Conservation (phyloP, 106 monocot species). For the Dendrobium nobile region DNA sequence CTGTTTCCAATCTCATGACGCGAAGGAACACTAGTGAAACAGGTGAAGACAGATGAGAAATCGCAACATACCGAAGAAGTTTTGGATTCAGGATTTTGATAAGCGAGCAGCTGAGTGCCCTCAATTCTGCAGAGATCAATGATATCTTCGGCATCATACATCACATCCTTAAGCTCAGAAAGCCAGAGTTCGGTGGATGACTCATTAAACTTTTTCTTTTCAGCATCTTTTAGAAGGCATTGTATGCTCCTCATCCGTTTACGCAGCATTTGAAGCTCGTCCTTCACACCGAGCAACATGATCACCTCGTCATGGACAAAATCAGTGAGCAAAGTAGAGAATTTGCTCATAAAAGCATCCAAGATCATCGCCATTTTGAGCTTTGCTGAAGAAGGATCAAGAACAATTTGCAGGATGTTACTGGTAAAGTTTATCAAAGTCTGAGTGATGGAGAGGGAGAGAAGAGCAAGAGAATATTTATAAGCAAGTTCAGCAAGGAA, state of each 20-base stretch:
- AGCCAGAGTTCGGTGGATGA: conserved; percentile 1
- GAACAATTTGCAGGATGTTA: too few species aligned
- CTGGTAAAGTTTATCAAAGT: too few species aligned
- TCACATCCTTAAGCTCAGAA: conserved; percentile 7
- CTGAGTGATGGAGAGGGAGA: too few species aligned
- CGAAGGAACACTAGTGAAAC: too few species aligned
- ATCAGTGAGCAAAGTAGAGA: background rate
- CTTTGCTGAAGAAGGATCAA: background rate
- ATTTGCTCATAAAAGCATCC: conserved; percentile 9
- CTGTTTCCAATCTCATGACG: too few species aligned
- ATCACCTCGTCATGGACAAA: background rate
- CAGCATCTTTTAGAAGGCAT: conserved; percentile 2
- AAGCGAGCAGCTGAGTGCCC: background rate
- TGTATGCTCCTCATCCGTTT: conserved; percentile 3
- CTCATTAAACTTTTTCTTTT: background rate
- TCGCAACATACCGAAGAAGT: background rate
- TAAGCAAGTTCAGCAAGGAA: too few species aligned
- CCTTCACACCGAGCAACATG: background rate
- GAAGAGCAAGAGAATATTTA: too few species aligned
- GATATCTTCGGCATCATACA: conserved; percentile 10
- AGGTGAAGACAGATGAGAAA: too few species aligned
- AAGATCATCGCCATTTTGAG: too few species aligned
- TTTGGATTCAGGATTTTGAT: background rate
- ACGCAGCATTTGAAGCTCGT: conserved; percentile 4
- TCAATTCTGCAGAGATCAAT: conserved; percentile 16